Evolutionary conservation across 495 filamentous ascomycete species (phyloP), one percentile per base, ranked within the genome.

Genomic region (Penicillium cinerascens): DNA sequence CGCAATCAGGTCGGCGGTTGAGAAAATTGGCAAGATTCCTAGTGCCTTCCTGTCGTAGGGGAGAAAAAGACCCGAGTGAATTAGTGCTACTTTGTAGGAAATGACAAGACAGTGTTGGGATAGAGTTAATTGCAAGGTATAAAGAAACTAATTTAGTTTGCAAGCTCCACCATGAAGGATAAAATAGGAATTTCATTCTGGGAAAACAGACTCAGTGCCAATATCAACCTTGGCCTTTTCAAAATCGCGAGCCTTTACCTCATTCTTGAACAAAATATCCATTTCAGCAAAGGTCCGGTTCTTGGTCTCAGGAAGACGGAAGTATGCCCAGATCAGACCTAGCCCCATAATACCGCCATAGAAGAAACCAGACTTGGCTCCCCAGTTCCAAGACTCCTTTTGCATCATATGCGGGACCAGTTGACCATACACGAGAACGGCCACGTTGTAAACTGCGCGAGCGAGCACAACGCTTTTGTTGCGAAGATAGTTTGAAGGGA

Each of bases 331-430:
- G 18, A 85, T 60, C 40, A 87, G 73, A 63, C 82, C 86, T 40
- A 80, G 64, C 51, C 83, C 81, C 62, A 82, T 84, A 21, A 80
- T 80, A 0, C 77, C 82, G 3, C 72, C 82, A 80, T 82, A 88
- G 71, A 88, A 86, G 63, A 87, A 87, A 5, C 81, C 84, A 3
- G 81, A 73, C 52, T 78, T 83, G 35, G 82, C 85, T n/a, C 75
- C 70, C 83, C 83, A 87, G 60, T 84, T 65, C 85, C 85, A 87
- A 0, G 79, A 80, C 0, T 70, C 76, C 0, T 78, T 77, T 60
- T 85, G 87, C 26, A 88, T 66, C 79, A 83, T 82, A 56, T 83
- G 82, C 0, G 82, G 79, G 0, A 82, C 86, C 10, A 89, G 60
- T 17, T 86, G 78, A 36, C 78, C 78, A 56, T 74, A 80, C 38